These are phyloP conservation scores for Wickerhamomyces hampshirensis DNA, from an alignment of 805 yeast genomes.

Conservation along the genomic window DNA sequence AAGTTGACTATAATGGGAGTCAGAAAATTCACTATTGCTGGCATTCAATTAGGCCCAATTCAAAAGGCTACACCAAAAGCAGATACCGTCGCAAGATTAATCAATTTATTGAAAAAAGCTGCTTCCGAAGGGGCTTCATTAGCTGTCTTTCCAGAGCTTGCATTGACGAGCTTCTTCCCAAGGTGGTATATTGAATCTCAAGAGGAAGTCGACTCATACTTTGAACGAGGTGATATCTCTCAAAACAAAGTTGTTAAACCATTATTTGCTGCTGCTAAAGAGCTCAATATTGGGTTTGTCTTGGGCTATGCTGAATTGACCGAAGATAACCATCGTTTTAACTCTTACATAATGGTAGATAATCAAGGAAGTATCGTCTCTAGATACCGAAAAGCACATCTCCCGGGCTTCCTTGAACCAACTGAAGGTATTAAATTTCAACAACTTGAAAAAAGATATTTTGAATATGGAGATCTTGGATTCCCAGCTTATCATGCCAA, in stretches of 20 bases:
- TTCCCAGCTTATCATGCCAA: conserved; percentile 31
- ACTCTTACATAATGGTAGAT: conserved; percentile 30
- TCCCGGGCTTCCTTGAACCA: conserved; percentile 34
- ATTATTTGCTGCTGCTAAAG: conserved; percentile 29
- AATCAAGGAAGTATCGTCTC: conserved; percentile 26
- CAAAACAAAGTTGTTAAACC: conserved; percentile 24
- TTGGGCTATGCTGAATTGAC: conserved; percentile 36
- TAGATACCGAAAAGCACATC: conserved; percentile 34
- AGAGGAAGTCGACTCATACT: conserved; percentile 31
- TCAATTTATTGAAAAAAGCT: conserved; percentile 27
- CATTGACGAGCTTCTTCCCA: conserved; percentile 34
- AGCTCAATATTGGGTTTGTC: conserved; percentile 27
- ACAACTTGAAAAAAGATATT: conserved; percentile 35
- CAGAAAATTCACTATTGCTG: conserved; percentile 29
- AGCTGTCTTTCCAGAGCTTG: conserved; percentile 34
- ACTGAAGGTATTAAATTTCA: conserved; percentile 29
- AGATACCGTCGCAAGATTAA: conserved; percentile 28
- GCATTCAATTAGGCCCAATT: conserved; percentile 32
- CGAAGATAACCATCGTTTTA: conserved; percentile 32
- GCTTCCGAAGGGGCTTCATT: conserved; percentile 28
- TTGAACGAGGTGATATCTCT: conserved; percentile 32
- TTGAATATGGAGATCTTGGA: conserved; percentile 33
- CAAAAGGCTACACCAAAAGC: conserved; percentile 27
- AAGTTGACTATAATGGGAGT: conserved; percentile 15
- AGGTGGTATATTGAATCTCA: conserved; percentile 31